These are phyloP conservation scores for Acidiella bohemica DNA, from an alignment of 495 filamentous ascomycete genomes.

Conservation along the genomic window DNA sequence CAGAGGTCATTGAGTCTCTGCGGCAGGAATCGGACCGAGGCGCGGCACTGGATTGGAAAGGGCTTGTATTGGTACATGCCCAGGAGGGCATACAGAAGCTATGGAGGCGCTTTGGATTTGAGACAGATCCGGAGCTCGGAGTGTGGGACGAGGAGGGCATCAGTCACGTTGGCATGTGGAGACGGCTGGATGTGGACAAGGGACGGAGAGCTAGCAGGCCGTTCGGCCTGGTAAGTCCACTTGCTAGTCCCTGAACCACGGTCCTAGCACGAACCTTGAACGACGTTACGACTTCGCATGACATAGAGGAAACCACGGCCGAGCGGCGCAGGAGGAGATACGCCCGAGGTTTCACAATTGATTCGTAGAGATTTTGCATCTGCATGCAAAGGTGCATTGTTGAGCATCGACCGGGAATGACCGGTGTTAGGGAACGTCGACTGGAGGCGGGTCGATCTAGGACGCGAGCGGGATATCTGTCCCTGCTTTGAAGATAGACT, in stretches of 20 bases:
- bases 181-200: slow-evolving; percentile 18
- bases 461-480: no score
- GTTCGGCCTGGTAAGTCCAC: slow-evolving; percentile 2
- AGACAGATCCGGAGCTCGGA: slow-evolving; percentile 54
- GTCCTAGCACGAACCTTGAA: no score
- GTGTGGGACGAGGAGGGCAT: slow-evolving; percentile 76
- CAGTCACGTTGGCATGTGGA: slow-evolving; percentile 70
- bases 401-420: no score
- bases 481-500: no score
- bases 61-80: slow-evolving; percentile 62
- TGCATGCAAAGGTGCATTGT: no score
- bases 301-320: no score
- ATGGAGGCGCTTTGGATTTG: slow-evolving; percentile 57
- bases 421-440: no score
- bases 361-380: no score
- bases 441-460: no score
- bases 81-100: slow-evolving; percentile 46
- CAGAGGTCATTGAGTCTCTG: slow-evolving; percentile 16
- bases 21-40: slow-evolving; percentile 9
- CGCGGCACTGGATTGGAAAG: slow-evolving; percentile 22
- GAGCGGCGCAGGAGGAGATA: no score
- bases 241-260: slow-evolving; percentile 10
- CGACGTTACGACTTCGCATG: no score
- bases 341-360: no score
- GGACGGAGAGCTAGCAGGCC: slow-evolving; percentile 11